Conservation (phyloP, 805 yeast genomes). For the Saccharomycopsis sp. region DNA sequence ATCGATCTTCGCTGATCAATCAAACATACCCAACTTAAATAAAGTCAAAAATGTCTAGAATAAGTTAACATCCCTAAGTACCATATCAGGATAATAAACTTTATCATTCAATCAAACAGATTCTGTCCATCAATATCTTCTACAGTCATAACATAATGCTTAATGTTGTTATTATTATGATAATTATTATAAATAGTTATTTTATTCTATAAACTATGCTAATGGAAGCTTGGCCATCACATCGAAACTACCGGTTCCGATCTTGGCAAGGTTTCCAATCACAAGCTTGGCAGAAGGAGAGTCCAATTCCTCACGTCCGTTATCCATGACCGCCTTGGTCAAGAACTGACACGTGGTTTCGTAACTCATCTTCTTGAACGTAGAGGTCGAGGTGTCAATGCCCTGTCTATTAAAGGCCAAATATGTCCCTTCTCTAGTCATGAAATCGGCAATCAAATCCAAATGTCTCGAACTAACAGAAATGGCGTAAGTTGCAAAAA, state of each 20-base stretch:
- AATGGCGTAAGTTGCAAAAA: conserved; percentile 94
- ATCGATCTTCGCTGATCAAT: no score
- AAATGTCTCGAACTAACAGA: conserved; percentile 88
- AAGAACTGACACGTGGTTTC: conserved; percentile 97
- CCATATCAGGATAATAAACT: no score
- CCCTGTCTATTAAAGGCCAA: conserved; percentile 98
- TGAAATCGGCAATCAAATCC: conserved; percentile 95
- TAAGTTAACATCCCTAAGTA: no score
- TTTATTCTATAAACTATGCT: not conserved
- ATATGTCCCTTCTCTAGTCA: conserved; percentile 98
- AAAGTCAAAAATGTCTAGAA: no score
- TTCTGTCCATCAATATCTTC: no score
- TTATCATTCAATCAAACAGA: no score
- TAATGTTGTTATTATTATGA: no score
- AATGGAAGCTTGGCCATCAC: conserved; percentile 42
- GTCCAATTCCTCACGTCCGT: conserved; percentile 80
- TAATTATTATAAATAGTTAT: no score
- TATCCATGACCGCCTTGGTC: conserved; percentile 91
- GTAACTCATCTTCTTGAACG: conserved; percentile 97
- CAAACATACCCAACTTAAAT: no score
- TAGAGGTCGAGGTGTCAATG: conserved; percentile 89
- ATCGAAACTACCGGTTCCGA: conserved; percentile 96
- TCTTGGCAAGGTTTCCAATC: conserved; percentile 80
- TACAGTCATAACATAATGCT: no score
- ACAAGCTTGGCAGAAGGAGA: conserved; percentile 93